Base-by-base conservation (phyloP, 2,329 filamentous ascomycete species). In the Pyrenochaeta sp. region DNA sequence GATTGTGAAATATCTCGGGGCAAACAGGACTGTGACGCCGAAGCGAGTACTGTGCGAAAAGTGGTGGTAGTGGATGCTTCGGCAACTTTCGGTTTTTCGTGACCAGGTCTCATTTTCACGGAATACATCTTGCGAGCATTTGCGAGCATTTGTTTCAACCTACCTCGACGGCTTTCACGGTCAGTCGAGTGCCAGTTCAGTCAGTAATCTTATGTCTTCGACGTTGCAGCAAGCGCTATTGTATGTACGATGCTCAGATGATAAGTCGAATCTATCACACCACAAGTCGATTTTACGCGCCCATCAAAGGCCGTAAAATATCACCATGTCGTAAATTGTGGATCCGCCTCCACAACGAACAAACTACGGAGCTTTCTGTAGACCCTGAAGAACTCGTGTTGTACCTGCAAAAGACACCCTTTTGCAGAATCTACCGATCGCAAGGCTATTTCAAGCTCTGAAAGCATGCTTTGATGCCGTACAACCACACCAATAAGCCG, bases 1-100 rank as follows among this genome's bases (percentile, higher is more conserved):
- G 28, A 61, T 75, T 32, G 75, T 78, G 4, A 63, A 65, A 5
- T 71, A 69, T 35, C 42, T 78, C 42, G 56, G 60, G 29, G 58
- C 53, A 20, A 69, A 74, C 51, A 54, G 68, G 4, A 67, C 72
- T 7, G 71, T 79, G 53, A 50, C 53, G 15, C 47, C 60, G 13
- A 68, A 71, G 24, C 61, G 65, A 19, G 76, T 79, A 7, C 50
- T 78, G 5, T 78, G 74, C 51, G 77, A 80, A 61, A 79, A 78
- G 58, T 80, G 77, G 77, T 80, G 77, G 77, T 79, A 60, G 54
- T 29, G 27, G 30, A 24, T 22, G n/a, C n/a, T n/a, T n/a, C 23
- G 23, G 23, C n/a, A 24, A 7, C 23, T 24, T 24, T 24, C n/a
- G 23, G 23, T 7, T 24, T n/a, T n/a, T n/a, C n/a, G n/a, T n/a